Base-by-base conservation (phyloP, 2,329 filamentous ascomycete species). In the Zymoseptoria pseudotritici region DNA sequence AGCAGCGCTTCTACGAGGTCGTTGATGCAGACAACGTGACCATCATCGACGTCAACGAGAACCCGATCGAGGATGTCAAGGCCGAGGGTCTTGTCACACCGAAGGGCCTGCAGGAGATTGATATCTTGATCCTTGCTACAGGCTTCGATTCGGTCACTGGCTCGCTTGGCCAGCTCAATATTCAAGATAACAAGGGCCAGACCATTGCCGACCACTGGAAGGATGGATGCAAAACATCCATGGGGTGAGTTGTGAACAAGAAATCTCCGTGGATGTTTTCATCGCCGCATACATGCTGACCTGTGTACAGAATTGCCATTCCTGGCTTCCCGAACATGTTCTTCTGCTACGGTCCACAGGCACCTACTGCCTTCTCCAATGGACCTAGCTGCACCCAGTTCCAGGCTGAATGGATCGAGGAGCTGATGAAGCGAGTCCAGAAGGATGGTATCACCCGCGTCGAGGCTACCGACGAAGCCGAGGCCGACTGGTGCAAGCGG, bases 291-390 rank as follows among this genome's bases (percentile, higher is more conserved):
- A 29, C 26, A 29, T 29, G 26, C 26, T 29, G 8, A 29, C 26
- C 8, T 29, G 26, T 29, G 26, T 29, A 42, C 36, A 42, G 77
- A 11, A 71, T 73, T 20, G 64, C 69, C 1, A 67, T 70, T 17
- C 63, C 66, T 0, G 66, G 66, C 29, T 71, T 69, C 59, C 71
- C 71, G 1, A 78, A 77, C 62, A 72, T 76, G 68, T 77, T 78
- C 69, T 71, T 69, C 66, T 67, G 78, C 11, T 79, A 80, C 63
- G 77, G 77, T 2, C 73, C 77, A 4, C 78, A 79, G 59, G 77
- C 75, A 0, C 77, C 77, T 0, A 79, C 77, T 0, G 77, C 77
- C 2, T 78, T 79, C 66, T 73, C 71, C 57, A 80, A 80, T 55
- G 77, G 77, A 0, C 77, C 77, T 2, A 76, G 71, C 29, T 79